These are phyloP conservation scores for Cyclotella sp. DNA, from an alignment of 108 stramenopile genomes.

Conservation along the genomic window DNA sequence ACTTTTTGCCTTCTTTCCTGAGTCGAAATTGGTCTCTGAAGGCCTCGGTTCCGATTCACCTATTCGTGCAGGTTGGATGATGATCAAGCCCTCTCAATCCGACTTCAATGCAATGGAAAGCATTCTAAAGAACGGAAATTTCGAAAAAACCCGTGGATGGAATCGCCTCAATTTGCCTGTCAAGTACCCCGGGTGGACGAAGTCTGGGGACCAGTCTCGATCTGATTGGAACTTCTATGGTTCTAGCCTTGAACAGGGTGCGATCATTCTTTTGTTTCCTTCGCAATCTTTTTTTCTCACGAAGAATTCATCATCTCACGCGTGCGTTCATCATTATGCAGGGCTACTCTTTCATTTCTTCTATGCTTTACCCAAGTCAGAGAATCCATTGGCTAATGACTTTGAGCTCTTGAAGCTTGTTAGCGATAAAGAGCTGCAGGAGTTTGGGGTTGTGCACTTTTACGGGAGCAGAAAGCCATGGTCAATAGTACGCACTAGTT, in stretches of 20 bases:
- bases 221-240: conserved; percentile 21
- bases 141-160: conserved; percentile 17
- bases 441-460: conserved; percentile 23
- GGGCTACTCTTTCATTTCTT: conserved; percentile 24
- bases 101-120: conserved; percentile 10
- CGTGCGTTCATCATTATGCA: conserved; percentile 7
- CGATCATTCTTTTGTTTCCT: background rate
- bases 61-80: conserved; percentile 28
- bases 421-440: conserved; percentile 7
- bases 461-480: conserved; percentile 26
- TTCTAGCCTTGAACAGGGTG: conserved; percentile 20
- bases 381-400: background rate
- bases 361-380: conserved; percentile 17
- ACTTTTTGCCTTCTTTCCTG: conserved; percentile 1
- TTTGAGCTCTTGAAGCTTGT: conserved; percentile 14
- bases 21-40: conserved; percentile 20
- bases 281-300: background rate
- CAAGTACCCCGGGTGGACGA: conserved; percentile 15
- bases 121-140: conserved; percentile 4
- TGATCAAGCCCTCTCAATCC: conserved; percentile 8
- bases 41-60: conserved; percentile 27
- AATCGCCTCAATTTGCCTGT: conserved; percentile 9
- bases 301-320: background rate
- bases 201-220: background rate
- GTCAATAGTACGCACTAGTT: background rate